Conservation (phyloP, 345 rosid genomes). For the Acer negundo region DNA sequence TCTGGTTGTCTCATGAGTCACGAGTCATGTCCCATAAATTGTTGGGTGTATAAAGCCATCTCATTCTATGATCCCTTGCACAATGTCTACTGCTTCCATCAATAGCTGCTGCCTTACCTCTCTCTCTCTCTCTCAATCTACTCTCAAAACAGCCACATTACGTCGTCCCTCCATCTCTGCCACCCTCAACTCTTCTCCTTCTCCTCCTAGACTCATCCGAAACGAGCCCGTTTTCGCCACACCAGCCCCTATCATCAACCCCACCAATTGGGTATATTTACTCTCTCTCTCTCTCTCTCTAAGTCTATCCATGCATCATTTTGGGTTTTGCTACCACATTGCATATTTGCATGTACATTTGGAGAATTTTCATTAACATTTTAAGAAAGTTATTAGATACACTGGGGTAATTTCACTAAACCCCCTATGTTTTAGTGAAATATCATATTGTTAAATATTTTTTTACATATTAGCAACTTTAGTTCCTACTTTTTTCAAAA, state of each 20-base stretch:
- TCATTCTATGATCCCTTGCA: constrained; percentile 12
- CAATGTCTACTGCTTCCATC: constrained; percentile 85
- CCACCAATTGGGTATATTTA: constrained; percentile 28
- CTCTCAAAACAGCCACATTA: constrained; percentile 37
- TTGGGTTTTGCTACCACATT: neutral
- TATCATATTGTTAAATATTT: too few species aligned
- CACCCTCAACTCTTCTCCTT: constrained; percentile 38
- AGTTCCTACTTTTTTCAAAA: too few species aligned
- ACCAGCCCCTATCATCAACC: constrained; percentile 45
- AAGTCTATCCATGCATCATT: neutral
- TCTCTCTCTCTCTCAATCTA: constrained; percentile 44
- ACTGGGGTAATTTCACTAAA: too few species aligned
- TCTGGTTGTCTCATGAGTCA: constrained; percentile 11
- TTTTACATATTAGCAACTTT: too few species aligned
- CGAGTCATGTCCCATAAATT: neutral
- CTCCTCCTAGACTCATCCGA: constrained; percentile 40
- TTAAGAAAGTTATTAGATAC: neutral
- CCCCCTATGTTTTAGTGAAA: too few species aligned
- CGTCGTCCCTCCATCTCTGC: constrained; percentile 45
- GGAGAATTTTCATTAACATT: neutral
- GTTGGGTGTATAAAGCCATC: constrained; percentile 26
- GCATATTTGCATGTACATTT: neutral
- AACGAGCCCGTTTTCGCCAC: constrained; percentile 60
- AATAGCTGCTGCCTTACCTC: constrained; percentile 62
- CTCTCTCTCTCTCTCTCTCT: constrained; percentile 29